Evolutionary conservation across 2,329 filamentous ascomycete species (phyloP).

Genomic region (Fonsecaea erecta): DNA sequence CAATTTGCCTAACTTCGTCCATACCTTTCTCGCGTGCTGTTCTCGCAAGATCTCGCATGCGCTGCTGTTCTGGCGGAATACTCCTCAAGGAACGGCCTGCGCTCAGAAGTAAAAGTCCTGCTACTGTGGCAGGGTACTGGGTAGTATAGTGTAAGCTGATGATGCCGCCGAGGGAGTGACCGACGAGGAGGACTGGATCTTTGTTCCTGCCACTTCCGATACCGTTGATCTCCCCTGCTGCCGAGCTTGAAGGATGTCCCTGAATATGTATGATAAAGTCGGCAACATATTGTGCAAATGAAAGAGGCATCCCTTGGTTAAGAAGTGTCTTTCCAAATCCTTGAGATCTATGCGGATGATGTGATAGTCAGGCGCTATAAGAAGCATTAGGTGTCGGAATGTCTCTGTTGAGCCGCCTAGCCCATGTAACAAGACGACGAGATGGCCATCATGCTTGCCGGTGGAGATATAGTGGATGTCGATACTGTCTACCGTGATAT

Average conservation of each 20-base stretch:
- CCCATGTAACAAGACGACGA: constrained; percentile 41
- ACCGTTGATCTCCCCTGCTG: constrained; percentile 3
- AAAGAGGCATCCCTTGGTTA: constrained; percentile 27
- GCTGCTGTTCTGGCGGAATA: constrained; percentile 41
- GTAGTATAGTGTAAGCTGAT: constrained; percentile 46
- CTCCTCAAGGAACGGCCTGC: constrained; percentile 41
- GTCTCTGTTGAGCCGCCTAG: constrained; percentile 38
- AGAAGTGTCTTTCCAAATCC: constrained; percentile 40
- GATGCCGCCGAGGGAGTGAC: constrained; percentile 46
- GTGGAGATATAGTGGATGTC: constrained; percentile 39
- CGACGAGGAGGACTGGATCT: constrained; percentile 39
- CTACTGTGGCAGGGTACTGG: constrained; percentile 36
- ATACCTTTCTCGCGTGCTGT: constrained; percentile 40
- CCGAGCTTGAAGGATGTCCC: constrained; percentile 18
- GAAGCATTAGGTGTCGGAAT: constrained; percentile 33
- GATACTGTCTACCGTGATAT: constrained; percentile 32
- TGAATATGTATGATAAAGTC: constrained; percentile 37
- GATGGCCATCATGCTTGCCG: constrained; percentile 35
- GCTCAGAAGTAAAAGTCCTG: constrained; percentile 43
- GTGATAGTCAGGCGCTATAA: constrained; percentile 29
- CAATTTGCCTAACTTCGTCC: constrained; percentile 38
- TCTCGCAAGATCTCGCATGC: constrained; percentile 41
- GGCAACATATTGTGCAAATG: constrained; percentile 39
- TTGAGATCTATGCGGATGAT: constrained; percentile 39
- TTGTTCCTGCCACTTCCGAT: constrained; percentile 5